Percentiles rank a stretch among this genome's conserved stretches.
phyloP scores from a whole-genome alignment of 805 yeast genomes.

The Starmerella kuoi region DNA sequence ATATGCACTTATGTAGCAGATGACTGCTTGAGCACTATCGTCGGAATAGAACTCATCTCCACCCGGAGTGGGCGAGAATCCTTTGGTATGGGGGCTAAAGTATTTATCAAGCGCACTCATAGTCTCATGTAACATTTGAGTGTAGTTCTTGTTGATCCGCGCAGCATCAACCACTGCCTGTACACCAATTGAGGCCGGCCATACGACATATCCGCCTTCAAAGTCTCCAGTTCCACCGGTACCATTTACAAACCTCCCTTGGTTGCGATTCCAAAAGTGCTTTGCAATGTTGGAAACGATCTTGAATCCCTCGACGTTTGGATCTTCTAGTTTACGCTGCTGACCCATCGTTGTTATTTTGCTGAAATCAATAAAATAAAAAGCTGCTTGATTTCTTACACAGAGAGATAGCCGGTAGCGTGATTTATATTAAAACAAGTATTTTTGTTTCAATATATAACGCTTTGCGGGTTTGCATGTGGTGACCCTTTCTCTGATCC shows the following conservation, averaged over 20 bases:
- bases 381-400: not conserved
- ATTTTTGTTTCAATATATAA: too few species aligned
- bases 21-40: slow-evolving; percentile 64
- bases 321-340: slow-evolving; percentile 20
- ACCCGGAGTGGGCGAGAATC: slow-evolving; percentile 55
- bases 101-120: slow-evolving; percentile 40
- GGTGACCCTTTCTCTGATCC: too few species aligned
- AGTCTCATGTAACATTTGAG: slow-evolving; percentile 43
- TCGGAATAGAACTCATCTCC: slow-evolving; percentile 55
- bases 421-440: too few species aligned
- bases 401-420: too few species aligned
- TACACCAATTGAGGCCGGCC: slow-evolving; percentile 55
- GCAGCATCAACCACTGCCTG: slow-evolving; percentile 62
- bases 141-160: slow-evolving; percentile 36
- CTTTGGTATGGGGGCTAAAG: slow-evolving; percentile 40
- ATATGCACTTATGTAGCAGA: slow-evolving; percentile 51
- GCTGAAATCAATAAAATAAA: not conserved
- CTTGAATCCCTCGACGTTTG: slow-evolving; percentile 25
- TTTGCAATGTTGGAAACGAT: slow-evolving; percentile 18
- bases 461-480: too few species aligned
- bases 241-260: slow-evolving; percentile 22
- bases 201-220: slow-evolving; percentile 44
- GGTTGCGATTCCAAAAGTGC: slow-evolving; percentile 24
- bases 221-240: slow-evolving; percentile 37
- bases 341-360: not conserved